Conservation (phyloP, 2,329 filamentous ascomycete genomes). For the Monilinia laxa region DNA sequence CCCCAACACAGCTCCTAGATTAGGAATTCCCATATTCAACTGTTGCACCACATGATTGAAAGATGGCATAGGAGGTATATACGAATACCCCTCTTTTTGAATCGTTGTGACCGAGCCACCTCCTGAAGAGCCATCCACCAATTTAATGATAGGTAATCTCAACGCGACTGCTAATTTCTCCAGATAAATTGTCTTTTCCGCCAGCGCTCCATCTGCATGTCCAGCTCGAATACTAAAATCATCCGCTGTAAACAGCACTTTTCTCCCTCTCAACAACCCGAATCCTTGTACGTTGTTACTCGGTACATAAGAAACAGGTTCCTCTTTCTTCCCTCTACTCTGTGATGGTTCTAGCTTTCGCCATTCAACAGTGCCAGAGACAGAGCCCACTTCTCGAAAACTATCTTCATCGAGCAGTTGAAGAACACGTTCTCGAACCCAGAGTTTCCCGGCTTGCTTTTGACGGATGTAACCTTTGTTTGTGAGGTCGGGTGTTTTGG, state of each 20-base stretch:
- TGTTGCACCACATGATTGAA: conserved; percentile 56
- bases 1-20: conserved; percentile 61
- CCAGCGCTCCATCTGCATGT: conserved; percentile 60
- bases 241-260: conserved; percentile 61
- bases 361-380: conserved; percentile 60
- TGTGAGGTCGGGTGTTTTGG: conserved; percentile 53
- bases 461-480: conserved; percentile 61
- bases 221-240: conserved; percentile 63
- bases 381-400: conserved; percentile 60
- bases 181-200: conserved; percentile 59
- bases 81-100: conserved; percentile 54
- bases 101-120: conserved; percentile 63
- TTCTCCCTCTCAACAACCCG: conserved; percentile 52
- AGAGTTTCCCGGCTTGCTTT: conserved; percentile 63
- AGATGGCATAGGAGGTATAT: conserved; percentile 57
- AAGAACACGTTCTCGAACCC: conserved; percentile 61
- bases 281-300: conserved; percentile 64
- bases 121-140: conserved; percentile 63
- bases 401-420: conserved; percentile 55
- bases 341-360: conserved; percentile 40
- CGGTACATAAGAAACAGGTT: conserved; percentile 53
- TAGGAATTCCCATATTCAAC: conserved; percentile 62
- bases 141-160: conserved; percentile 59
- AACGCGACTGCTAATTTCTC: conserved; percentile 60
- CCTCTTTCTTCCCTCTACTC: conserved; percentile 46